Base-by-base conservation (phyloP, 331 rosid species). In the Pyracantha coccinea region DNA sequence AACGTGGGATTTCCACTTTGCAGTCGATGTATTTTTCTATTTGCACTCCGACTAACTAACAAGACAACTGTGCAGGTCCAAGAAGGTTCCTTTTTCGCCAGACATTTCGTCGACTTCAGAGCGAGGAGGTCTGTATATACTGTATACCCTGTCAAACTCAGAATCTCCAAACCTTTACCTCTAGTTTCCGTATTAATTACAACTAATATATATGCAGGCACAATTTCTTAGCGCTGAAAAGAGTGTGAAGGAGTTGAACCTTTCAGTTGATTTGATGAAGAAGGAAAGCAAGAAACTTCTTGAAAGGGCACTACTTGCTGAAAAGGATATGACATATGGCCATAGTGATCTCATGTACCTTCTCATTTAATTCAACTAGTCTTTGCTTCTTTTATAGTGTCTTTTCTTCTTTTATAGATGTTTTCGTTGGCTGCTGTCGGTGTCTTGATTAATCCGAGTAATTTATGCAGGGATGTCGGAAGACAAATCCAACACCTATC, bases 51-150 rank as follows among this genome's bases (percentile, higher is more conserved):
- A 41, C 5, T 41, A 41, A 11, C 15, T 41, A 41, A 41, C 47
- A 41, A 41, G 47, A 41, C 15, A 41, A 85, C 54, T 83, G 27
- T 66, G 64, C 85, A 94, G 97, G 86, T 54, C 97, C 99, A 11
- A 88, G 99, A 90, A 87, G 96, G 84, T 92, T 92, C 78, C 79
- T 94, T 45, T 85, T 90, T 71, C 97, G 96, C 68, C 84, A 89
- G 57, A 92, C 99, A 31, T 85, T 92, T 63, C 93, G 96, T 67
- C 90, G 96, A 81, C 80, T 94, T 68, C 99, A 75, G 66, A 87
- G 91, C 60, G 91, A 88, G 78, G 99, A 94, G 97, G 98, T 91
- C 85, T 71, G 52, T 71, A 9, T 28, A 47, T 69, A 11, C 15
- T 1, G 1, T 2, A 25, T 6, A 8, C 61, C 1, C 50, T 5